These are phyloP conservation scores for Didymosphaeria variabile DNA, from an alignment of 2,329 filamentous ascomycete genomes.

Conservation along the genomic window DNA sequence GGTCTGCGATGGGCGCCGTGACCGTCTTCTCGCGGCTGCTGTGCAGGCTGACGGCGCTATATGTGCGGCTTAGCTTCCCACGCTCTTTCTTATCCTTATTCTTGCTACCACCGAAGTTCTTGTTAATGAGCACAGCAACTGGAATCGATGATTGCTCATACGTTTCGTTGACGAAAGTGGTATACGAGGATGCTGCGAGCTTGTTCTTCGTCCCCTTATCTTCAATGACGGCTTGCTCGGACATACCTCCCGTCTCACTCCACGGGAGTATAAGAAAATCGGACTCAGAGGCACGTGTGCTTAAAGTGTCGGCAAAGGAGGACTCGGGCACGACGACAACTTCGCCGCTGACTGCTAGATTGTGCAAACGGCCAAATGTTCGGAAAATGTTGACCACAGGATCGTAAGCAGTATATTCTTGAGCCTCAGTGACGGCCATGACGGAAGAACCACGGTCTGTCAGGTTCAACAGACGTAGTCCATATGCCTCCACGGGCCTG, in stretches of 20 bases:
- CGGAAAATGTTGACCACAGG: constrained; percentile 92
- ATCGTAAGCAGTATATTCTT: constrained; percentile 72
- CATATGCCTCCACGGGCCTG: constrained; percentile 76
- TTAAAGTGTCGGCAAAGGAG: constrained; percentile 80
- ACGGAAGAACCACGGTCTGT: constrained; percentile 94
- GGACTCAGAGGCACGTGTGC: constrained; percentile 66
- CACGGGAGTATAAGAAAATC: constrained; percentile 86
- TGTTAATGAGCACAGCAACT: constrained; percentile 82
- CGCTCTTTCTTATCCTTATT: constrained; percentile 41
- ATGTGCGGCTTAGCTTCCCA: constrained; percentile 37
- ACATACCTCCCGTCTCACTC: constrained; percentile 81
- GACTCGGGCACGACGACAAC: constrained; percentile 81
- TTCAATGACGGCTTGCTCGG: constrained; percentile 66
- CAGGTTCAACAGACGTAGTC: constrained; percentile 84
- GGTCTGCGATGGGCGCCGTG: constrained; percentile 67
- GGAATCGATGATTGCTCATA: constrained; percentile 72
- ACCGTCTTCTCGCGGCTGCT: constrained; percentile 66
- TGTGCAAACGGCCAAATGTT: constrained; percentile 84
- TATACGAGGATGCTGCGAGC: constrained; percentile 71
- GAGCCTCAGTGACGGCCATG: constrained; percentile 88
- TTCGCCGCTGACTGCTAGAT: constrained; percentile 81
- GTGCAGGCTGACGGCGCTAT: constrained; percentile 55
- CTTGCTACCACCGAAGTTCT: constrained; percentile 66
- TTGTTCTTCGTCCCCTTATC: constrained; percentile 64
- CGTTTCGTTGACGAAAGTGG: constrained; percentile 75